Base-by-base conservation (phyloP, 1,284 basidiomycete genomes). In the Schizophyllum amplum region DNA sequence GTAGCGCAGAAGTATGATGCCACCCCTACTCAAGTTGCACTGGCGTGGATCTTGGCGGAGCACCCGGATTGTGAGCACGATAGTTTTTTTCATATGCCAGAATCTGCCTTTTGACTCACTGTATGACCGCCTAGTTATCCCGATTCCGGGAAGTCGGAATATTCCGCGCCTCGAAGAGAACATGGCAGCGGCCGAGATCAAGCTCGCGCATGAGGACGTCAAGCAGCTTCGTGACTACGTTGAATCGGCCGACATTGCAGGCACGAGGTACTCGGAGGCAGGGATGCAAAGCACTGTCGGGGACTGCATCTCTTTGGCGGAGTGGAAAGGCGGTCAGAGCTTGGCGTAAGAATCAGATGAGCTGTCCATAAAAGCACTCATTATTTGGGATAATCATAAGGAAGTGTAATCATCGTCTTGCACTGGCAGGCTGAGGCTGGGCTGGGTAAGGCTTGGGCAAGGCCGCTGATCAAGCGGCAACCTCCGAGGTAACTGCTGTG, bases 11-110 rank as follows among this genome's bases (percentile, higher is more conserved):
- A 68, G 55, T 73, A 83, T 61, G 66, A 77, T 4, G 69, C 69
- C 13, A 76, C 79, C 0, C 59, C 74, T 0, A 70, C 74, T 0
- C 80, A 82, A 63, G 64, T 82, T 21, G 65, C 72, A 0, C 68
- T 83, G 1, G 80, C 81, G 0, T 83, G 81, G 80, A 63, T 79
- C 46, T 65, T 76, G 9, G 71, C 66, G 2, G 64, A 66, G 22
- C 64, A 69, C 54, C 63, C 64, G 1, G 63, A 64, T 51, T 66
- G 67, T 73, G n/a, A n/a, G n/a, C n/a, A n/a, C n/a, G n/a, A 60
- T 61, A 77, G 42, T 63, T 67, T 27, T 65, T 79, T 11, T 75
- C 77, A 1, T 79, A 77, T 78, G 61, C 77, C 42, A 61, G 25
- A 52, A 59, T 27, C 27, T 59, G 47, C 55, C 57, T 46, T n/a